phyloP scores from a whole-genome alignment of 75 land plant species.

The Chamaecyparis obtusa region DNA sequence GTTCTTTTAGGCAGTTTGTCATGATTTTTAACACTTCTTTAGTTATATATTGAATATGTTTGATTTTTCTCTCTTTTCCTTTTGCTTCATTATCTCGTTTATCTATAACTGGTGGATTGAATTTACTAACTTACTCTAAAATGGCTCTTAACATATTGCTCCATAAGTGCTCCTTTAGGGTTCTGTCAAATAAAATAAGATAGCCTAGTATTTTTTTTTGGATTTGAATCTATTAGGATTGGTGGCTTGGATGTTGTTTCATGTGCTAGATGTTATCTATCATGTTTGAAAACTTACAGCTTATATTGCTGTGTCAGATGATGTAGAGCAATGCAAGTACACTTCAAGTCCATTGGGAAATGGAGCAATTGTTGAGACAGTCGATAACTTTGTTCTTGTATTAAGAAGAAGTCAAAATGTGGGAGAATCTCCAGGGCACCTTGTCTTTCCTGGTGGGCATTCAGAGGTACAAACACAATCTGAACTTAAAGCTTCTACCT shows the following conservation, averaged over 20 bases:
- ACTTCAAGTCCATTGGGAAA: slow-evolving; percentile 91
- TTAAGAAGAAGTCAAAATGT: slow-evolving; percentile 84
- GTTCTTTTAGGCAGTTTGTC: background rate
- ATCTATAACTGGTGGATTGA: background rate
- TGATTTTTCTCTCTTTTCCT: background rate
- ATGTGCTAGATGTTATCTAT: background rate
- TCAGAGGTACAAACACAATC: slow-evolving; percentile 65
- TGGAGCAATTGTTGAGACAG: slow-evolving; percentile 91
- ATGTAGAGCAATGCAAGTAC: slow-evolving; percentile 60
- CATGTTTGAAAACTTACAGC: slow-evolving; percentile 6
- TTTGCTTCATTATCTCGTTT: background rate
- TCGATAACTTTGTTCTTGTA: slow-evolving; percentile 61
- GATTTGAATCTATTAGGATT: slow-evolving; percentile 7
- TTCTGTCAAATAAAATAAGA: background rate
- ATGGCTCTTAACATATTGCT: background rate
- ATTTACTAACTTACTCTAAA: background rate
- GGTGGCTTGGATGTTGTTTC: background rate
- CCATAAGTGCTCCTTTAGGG: background rate
- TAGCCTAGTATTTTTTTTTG: background rate
- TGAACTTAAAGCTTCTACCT: background rate
- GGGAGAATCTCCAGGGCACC: slow-evolving; percentile 92
- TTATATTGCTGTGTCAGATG: slow-evolving; percentile 47
- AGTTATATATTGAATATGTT: background rate
- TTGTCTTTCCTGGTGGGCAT: slow-evolving; percentile 98
- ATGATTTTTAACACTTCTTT: background rate